Evolutionary conservation across 345 rosid genomes (phyloP).

Genomic region (Chamaenerion angustifolium): DNA sequence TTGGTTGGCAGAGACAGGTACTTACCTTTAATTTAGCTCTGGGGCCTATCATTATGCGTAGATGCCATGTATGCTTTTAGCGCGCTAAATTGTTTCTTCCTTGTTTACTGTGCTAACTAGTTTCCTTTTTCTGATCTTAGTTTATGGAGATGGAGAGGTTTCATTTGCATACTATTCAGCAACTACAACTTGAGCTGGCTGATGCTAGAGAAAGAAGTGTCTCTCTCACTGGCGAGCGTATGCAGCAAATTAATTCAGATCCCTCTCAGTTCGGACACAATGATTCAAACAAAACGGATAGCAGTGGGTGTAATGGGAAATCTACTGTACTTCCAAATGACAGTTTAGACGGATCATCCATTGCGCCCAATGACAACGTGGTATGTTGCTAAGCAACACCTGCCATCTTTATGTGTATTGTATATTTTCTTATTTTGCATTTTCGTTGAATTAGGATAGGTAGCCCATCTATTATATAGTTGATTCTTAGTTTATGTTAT

Average conservation of each 20-base stretch:
- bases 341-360: constrained; percentile 34
- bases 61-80: background rate
- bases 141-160: constrained; percentile 82
- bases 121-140: constrained; percentile 26
- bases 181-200: constrained; percentile 75
- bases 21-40: constrained; percentile 4
- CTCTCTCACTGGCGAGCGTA: constrained; percentile 41
- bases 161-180: constrained; percentile 72
- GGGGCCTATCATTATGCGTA: too few relatives aligned
- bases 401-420: background rate
- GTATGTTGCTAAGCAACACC: constrained; percentile 12
- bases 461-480: too few relatives aligned
- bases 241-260: constrained; percentile 34
- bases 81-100: too few relatives aligned
- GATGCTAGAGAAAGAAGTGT: constrained; percentile 60
- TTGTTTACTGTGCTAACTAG: constrained; percentile 10
- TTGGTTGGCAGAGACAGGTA: constrained; percentile 93
- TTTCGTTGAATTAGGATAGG: background rate
- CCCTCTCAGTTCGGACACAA: constrained; percentile 38
- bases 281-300: constrained; percentile 40
- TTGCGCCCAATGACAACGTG: constrained; percentile 38
- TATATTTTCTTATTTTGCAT: background rate
- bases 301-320: constrained; percentile 27
- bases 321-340: constrained; percentile 32
- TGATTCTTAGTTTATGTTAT: background rate